Evolutionary conservation across 352 stramenopile species (phyloP), one percentile per base, ranked within the genome.

Genomic region (Phytopythium aichiense): DNA sequence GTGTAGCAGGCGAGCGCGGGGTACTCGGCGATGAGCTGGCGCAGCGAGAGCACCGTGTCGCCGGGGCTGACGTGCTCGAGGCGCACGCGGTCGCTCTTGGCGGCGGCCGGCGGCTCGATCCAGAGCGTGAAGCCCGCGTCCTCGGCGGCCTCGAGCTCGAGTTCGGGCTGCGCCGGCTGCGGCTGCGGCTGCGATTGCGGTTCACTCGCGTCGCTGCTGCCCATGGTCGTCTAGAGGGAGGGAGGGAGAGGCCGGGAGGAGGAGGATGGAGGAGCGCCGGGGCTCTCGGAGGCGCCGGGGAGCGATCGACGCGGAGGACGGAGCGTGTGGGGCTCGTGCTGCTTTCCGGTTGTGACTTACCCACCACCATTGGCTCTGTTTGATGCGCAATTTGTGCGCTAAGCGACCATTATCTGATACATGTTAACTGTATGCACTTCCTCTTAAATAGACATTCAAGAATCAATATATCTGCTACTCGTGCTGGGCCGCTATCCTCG

Each of bases 21-120:
- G 70, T 91, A 89, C 72, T 96, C 88, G 64, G 79, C 84, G 40
- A 96, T 70, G 51, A 94, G 70, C 67, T 96, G 87, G 54, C 86
- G 85, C 64, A 96, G 69, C 49, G 85, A 79, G 57, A 94, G 71
- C 60, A 96, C 82, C 18, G 85, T 94, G 69, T 96, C 85, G 37
- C 74, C 72, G 3, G 74, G 56, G 61, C 85, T 94, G 35, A 96
- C 73, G 60, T 78, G 77, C 45, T 94, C 84, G 2, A 96, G 66
- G 7, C 77, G 69, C 64, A 96, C 72, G 15, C 68, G 49, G 61
- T 49, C 56, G 56, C 30, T 66, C 28, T 64, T 61, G 35, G 58
- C 40, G 25, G 61, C 23, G 12, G 40, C 51, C 22, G 84, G 81
- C 56, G 79, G 79, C 40, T 70, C 74, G 56, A 94, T 79, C 31